Percentiles rank a stretch among this genome's conserved stretches.
Conservation (phyloP, 1,284 basidiomycete genomes). For the Cutaneotrichosporon cutaneum region DNA sequence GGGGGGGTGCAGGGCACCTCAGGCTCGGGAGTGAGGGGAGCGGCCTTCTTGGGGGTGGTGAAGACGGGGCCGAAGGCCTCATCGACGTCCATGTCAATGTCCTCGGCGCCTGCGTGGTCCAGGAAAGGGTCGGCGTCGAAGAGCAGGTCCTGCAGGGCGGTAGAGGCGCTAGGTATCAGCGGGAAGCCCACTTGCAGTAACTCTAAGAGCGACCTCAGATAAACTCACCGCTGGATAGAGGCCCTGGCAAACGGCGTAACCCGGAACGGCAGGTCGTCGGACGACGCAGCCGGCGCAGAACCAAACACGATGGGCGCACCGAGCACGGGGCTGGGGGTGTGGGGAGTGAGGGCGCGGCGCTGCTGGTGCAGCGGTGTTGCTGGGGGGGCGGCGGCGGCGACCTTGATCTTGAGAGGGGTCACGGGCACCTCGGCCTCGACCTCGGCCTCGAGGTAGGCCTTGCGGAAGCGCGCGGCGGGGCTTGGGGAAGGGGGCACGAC, state of each 20-base stretch:
- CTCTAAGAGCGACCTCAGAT: background rate
- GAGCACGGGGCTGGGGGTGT: background rate
- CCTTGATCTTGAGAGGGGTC: background rate
- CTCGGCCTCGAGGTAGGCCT: background rate
- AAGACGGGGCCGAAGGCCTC: constrained; percentile 3
- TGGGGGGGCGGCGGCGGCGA: background rate
- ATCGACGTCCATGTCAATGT: constrained; percentile 4
- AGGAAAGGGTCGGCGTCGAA: constrained; percentile 4
- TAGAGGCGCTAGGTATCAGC: constrained; percentile 6
- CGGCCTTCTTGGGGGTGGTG: background rate
- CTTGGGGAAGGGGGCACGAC: constrained; percentile 3
- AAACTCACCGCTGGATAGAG: constrained; percentile 6
- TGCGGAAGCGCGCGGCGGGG: background rate
- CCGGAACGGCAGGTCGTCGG: constrained; percentile 1
- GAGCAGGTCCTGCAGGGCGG: constrained; percentile 1
- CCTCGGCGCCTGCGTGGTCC: background rate
- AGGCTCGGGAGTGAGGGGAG: background rate
- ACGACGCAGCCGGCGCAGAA: background rate
- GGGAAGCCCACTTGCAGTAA: background rate
- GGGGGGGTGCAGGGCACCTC: constrained; percentile 4
- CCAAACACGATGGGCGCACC: background rate
- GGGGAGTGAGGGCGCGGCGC: background rate
- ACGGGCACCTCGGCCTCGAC: background rate
- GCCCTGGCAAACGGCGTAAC: background rate
- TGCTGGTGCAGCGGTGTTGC: constrained; percentile 3